phyloP scores from a whole-genome alignment of 208 protist species.

The Acanthamoeba divionensis region DNA sequence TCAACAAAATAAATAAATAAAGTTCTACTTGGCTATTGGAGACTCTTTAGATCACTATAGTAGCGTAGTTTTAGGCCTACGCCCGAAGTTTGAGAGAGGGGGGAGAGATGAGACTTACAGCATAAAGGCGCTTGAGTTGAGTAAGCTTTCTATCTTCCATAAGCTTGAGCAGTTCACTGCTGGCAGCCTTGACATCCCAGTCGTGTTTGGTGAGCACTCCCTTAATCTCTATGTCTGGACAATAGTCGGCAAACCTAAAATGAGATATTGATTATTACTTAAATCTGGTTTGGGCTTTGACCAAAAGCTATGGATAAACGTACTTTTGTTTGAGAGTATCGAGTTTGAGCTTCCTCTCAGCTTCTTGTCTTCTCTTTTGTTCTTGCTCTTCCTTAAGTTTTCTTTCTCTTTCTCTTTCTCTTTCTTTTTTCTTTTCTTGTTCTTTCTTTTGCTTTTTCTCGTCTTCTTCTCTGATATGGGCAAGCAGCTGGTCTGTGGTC shows the following conservation, averaged over 20 bases:
- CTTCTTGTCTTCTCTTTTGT: neutral
- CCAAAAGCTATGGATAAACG: neutral
- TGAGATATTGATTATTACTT: too few relatives aligned
- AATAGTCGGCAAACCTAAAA: constrained; percentile 20
- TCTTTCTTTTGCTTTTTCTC: too few relatives aligned
- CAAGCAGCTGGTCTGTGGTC: neutral
- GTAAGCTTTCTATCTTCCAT: neutral
- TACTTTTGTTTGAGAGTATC: constrained; percentile 10
- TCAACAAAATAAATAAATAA: neutral
- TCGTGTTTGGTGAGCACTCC: neutral
- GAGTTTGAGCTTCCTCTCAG: neutral
- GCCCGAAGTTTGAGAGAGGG: neutral
- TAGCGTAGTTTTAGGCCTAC: too few relatives aligned
- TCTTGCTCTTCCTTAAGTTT: neutral
- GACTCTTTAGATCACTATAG: too few relatives aligned
- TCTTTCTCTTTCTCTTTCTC: neutral
- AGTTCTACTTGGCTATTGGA: too few relatives aligned
- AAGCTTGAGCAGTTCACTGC: neutral
- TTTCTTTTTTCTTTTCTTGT: neutral
- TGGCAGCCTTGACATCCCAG: neutral
- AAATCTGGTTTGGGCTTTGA: too few relatives aligned
- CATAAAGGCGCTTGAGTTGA: neutral
- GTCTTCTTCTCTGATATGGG: neutral
- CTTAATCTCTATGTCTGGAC: neutral
- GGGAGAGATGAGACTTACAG: neutral